Percentiles rank a stretch among this genome's conserved stretches.
phyloP scores from a whole-genome alignment of 2,329 filamentous ascomycete species.

The Stemphylium beticola region DNA sequence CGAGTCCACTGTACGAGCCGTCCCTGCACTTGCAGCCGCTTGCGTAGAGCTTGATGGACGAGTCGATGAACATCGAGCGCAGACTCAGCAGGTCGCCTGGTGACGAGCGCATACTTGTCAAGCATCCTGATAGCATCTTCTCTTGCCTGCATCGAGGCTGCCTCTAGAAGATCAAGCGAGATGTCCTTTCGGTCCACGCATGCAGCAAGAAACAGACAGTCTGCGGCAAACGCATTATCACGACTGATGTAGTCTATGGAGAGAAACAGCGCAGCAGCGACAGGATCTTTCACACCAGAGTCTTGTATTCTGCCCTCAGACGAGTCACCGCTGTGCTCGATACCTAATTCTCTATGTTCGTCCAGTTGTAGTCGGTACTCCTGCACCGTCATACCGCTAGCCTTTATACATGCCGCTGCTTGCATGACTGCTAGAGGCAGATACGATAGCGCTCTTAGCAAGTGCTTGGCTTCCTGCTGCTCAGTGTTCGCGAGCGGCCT shows the following conservation, averaged over 20 bases:
- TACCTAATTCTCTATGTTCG: no score
- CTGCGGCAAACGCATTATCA: slow-evolving; percentile 40
- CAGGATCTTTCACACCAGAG: no score
- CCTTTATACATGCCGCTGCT: no score
- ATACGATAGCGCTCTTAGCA: slow-evolving; percentile 14
- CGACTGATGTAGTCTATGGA: no score
- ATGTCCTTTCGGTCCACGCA: slow-evolving; percentile 40
- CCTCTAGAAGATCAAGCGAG: slow-evolving; percentile 22
- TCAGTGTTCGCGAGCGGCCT: slow-evolving; percentile 1
- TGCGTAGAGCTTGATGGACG: slow-evolving; percentile 17
- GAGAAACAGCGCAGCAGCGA: no score
- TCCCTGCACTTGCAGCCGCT: slow-evolving; percentile 12
- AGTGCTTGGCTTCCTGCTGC: slow-evolving; percentile 12
- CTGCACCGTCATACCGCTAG: no score
- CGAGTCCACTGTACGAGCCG: slow-evolving; percentile 9
- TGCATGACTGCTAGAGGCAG: neutral
- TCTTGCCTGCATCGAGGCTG: no score
- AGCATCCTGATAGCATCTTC: slow-evolving; percentile 22
- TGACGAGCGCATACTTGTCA: slow-evolving; percentile 14
- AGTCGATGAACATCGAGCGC: slow-evolving; percentile 17
- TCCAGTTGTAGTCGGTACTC: no score
- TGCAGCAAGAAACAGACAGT: slow-evolving; percentile 50
- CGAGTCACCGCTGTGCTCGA: no score
- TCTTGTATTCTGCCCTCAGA: no score
- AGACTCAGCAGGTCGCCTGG: slow-evolving; percentile 9